Evolutionary conservation across 2,329 filamentous ascomycete genomes (phyloP).

Genomic region (Aspergillus sp.): DNA sequence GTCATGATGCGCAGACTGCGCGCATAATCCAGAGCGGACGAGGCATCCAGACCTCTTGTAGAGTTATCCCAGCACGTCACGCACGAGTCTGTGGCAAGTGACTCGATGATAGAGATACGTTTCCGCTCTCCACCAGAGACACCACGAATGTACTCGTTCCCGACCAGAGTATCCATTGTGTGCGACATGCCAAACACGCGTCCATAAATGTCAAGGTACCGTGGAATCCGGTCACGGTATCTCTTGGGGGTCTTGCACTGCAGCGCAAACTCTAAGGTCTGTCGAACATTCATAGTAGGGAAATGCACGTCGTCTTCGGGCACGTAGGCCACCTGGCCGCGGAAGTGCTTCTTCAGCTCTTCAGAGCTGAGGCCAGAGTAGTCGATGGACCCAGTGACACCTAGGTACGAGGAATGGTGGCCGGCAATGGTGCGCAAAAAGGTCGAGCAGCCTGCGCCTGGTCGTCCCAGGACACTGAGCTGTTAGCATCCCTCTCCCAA

Average conservation of each 20-base stretch:
- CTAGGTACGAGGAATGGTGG: constrained; percentile 55
- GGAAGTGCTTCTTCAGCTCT: constrained; percentile 57
- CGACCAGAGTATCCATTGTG: constrained; percentile 63
- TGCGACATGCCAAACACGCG: constrained; percentile 68
- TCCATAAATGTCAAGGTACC: constrained; percentile 60
- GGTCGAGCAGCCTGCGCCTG: constrained; percentile 64
- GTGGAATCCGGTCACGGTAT: constrained; percentile 52
- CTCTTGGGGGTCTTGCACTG: constrained; percentile 63
- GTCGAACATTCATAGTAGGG: constrained; percentile 62
- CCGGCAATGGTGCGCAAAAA: constrained; percentile 66
- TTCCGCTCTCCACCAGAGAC: constrained; percentile 71
- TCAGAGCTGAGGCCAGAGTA: constrained; percentile 62
- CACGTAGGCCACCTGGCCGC: constrained; percentile 66
- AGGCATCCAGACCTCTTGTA: constrained; percentile 65
- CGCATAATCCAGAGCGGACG: constrained; percentile 66
- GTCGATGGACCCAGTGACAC: constrained; percentile 58
- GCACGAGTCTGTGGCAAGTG: constrained; percentile 60
- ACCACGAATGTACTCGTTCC: constrained; percentile 46
- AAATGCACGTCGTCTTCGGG: constrained; percentile 67
- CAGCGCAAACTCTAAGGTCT: constrained; percentile 65
- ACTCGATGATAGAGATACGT: constrained; percentile 66
- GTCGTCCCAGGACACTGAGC: constrained; percentile 54
- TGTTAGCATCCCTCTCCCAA: background rate
- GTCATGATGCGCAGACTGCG: constrained; percentile 62
- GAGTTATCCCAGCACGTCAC: constrained; percentile 71